Evolutionary conservation across 1,284 basidiomycete species (phyloP).

Genomic region (Austropuccinia psidii): DNA sequence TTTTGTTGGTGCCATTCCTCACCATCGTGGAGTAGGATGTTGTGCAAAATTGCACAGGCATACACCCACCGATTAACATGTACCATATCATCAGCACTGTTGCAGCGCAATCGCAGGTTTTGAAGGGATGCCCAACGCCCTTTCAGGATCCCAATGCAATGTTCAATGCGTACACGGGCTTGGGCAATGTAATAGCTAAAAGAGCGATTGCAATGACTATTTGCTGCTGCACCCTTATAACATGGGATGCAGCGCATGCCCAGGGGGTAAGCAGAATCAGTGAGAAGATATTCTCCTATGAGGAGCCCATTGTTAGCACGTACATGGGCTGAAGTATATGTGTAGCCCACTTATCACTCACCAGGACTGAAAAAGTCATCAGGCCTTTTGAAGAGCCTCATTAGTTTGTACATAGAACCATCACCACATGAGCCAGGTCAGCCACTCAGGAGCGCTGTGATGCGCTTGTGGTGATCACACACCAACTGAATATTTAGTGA

Average conservation of each 20-base stretch:
- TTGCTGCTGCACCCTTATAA: constrained; percentile 5
- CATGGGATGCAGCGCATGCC: background rate
- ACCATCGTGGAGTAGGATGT: background rate
- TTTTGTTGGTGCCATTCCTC: background rate
- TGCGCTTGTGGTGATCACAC: constrained; percentile 9
- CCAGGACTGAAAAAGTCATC: background rate
- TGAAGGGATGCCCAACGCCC: constrained; percentile 1
- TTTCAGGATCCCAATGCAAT: constrained; percentile 18
- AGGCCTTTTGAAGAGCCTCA: background rate
- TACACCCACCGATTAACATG: background rate
- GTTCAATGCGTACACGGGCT: background rate
- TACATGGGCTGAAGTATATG: too few species aligned
- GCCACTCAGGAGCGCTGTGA: background rate
- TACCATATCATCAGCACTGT: background rate
- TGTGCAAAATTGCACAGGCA: background rate
- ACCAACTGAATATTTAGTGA: constrained; percentile 6
- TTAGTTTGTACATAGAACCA: background rate
- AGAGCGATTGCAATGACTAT: background rate
- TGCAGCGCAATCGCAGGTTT: background rate
- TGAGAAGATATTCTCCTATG: constrained; percentile 10
- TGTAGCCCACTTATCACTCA: too few species aligned
- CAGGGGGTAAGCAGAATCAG: background rate
- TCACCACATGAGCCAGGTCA: constrained; percentile 14
- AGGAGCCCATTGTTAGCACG: too few species aligned
- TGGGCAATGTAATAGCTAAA: constrained; percentile 14